Conservation (phyloP, 768 basidiomycete species). For the Basidioascus undulatus region DNA sequence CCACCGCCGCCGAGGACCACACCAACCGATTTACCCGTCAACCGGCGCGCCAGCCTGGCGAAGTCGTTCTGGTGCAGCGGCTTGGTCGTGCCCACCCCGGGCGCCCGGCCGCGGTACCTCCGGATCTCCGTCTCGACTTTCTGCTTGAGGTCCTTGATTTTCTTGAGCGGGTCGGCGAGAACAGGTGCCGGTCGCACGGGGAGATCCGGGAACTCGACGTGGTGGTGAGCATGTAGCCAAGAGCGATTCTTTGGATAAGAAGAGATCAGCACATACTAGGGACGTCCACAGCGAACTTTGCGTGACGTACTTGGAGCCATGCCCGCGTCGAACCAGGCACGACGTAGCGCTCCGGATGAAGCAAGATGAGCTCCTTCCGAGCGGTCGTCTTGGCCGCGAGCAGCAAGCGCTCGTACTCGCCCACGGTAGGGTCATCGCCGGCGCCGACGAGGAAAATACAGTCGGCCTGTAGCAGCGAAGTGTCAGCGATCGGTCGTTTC, state of each 20-base stretch:
- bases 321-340: slow-evolving; percentile 74
- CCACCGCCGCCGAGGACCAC: slow-evolving; percentile 94
- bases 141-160: slow-evolving; percentile 77
- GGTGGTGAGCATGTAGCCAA: slow-evolving; percentile 89
- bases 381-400: slow-evolving; percentile 94
- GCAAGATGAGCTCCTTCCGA: slow-evolving; percentile 80
- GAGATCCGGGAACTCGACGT: slow-evolving; percentile 46
- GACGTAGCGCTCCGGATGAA: slow-evolving; percentile 78
- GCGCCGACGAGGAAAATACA: slow-evolving; percentile 82
- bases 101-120: slow-evolving; percentile 47
- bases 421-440: slow-evolving; percentile 58
- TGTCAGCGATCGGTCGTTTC: neutral
- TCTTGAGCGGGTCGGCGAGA: slow-evolving; percentile 31
- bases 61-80: slow-evolving; percentile 67
- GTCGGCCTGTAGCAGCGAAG: slow-evolving; percentile 35
- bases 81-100: slow-evolving; percentile 10
- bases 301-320: slow-evolving; percentile 70
- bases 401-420: slow-evolving; percentile 82
- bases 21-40: slow-evolving; percentile 82
- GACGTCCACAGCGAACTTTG: neutral
- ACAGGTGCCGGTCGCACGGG: slow-evolving; percentile 26
- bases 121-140: slow-evolving; percentile 71
- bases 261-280: slow-evolving; percentile 1
- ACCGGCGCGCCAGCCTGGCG: slow-evolving; percentile 61
- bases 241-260: slow-evolving; percentile 43